Conservation (phyloP, 2,329 filamentous ascomycete genomes). For the Madurella mycetomatis region DNA sequence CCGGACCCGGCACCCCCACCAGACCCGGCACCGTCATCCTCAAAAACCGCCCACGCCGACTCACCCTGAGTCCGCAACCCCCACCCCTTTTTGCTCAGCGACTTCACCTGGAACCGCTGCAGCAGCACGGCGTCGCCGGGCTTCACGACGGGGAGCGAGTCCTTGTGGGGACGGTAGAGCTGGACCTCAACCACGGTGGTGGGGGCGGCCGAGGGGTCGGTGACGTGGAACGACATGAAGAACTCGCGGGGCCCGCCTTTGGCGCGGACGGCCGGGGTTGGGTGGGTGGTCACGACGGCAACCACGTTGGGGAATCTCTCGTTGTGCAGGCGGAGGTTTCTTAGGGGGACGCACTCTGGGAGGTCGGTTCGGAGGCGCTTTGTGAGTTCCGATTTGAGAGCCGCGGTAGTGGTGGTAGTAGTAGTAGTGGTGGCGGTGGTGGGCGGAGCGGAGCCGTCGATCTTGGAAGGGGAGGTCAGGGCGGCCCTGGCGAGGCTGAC, state of each 20-base stretch:
- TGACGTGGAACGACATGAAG: conserved; percentile 54
- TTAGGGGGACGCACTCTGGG: conserved; percentile 50
- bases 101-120: conserved; percentile 50
- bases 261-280: conserved; percentile 48
- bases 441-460: not conserved
- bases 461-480: conserved; percentile 28
- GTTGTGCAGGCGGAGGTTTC: conserved; percentile 46
- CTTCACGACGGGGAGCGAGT: conserved; percentile 51
- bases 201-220: conserved; percentile 52
- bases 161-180: conserved; percentile 55
- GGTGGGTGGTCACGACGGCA: conserved; percentile 49
- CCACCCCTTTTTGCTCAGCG: conserved; percentile 52
- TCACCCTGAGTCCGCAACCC: conserved; percentile 51
- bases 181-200: conserved; percentile 49
- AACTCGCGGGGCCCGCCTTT: conserved; percentile 57
- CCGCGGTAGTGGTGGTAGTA: conserved; percentile 16
- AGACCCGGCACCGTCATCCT: conserved; percentile 24
- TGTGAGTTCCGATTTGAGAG: conserved; percentile 43
- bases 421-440: conserved; percentile 10
- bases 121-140: conserved; percentile 57
- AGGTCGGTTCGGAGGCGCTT: conserved; percentile 46
- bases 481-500: conserved; percentile 31
- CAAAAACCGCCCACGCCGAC: conserved; percentile 61
- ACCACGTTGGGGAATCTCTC: conserved; percentile 48
- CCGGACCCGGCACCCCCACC: not conserved